Base-by-base conservation (phyloP, 257 asterid genomes). In the Plectranthus barbatus region DNA sequence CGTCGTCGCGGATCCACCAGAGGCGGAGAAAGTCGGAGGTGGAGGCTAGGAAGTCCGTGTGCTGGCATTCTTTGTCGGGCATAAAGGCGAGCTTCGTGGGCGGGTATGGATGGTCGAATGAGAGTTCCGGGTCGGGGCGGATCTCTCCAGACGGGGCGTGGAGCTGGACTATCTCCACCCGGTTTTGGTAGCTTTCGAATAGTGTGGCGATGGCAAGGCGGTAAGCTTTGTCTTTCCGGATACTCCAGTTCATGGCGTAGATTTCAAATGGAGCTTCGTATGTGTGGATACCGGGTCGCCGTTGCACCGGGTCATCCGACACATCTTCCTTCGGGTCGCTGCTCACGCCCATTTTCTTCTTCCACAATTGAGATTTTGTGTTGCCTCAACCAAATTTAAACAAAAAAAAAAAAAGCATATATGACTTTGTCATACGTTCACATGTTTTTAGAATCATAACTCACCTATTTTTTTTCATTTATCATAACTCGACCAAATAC, bases 261-360 rank as follows among this genome's bases (percentile, higher is more conserved):
- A 89, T 73, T 67, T 86, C 88, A 90, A 92, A 88, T 7, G 96
- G 96, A 12, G 96, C 88, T 72, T 86, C 95, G 79, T 86, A 86
- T 0, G 96, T 88, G 83, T 83, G 84, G 77, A 86, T 82, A 79
- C 82, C 96, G 60, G 95, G 81, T 42, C 95, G 80, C 5, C 86
- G 74, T 58, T 80, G 92, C n/a, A n/a, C n/a, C n/a, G n/a, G n/a
- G 52, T 88, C 90, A 64, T 77, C 96, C 14, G 91, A 83, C 11
- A 80, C 88, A 46, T 73, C 84, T 60, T 66, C 83, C 15, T 72
- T 81, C 5, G 82, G 86, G 45, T 83, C 91, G 54, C 88, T 69
- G 81, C 77, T 74, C 1, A 55, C 80, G 4, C 86, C 94, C 96
- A 87, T 77, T 47, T 53, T 11, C 33, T 29, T 55, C 14, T 14